Base-by-base conservation (phyloP, 805 yeast genomes). In the Wickerhamiella qilinensis region DNA sequence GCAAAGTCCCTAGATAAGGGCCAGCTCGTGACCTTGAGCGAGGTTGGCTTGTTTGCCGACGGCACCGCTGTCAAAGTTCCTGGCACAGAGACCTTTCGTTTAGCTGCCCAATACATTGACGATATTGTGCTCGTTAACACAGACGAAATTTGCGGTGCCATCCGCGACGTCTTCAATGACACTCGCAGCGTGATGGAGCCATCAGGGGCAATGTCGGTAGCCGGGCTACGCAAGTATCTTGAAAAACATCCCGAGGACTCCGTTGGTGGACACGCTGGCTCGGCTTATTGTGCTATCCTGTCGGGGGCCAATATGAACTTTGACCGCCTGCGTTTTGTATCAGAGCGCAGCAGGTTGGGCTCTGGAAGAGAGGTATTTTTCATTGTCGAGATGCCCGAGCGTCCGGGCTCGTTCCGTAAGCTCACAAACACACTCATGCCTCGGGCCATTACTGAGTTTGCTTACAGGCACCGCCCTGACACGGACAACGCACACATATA, bases 261-360 rank as follows among this genome's bases (percentile, higher is more conserved):
- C 3, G 35, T 16, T 19, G 25, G 9, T 7, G 25, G 25, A 6
- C 9, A 11, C 25, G 25, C 25, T 22, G 25, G 25, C 25, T 6
- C 25, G 9, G 75, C 83, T 1, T 85, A 83, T 51, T 78, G 82
- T 30, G 88, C 96, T 5, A 69, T 91, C 18, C 65, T 91, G 40
- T 79, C 93, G 17, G 99, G 99, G 42, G 99, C 99, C 27, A 91
- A 91, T 60, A 86, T 91, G 94, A 88, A 93, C 63, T 91, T 91
- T 55, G 98, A 88, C 59, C 71, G 99, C 51, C 67, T 91, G 51
- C 71, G 99, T 56, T 91, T 91, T 58, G 96, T 91, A 17, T 74
- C 94, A 42, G 99, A 91, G 60, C 77, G 99, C 60, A 96, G 98
- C 12, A 93, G 83, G 37, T 68, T 91, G n/a, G 99, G 98, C 62